These are phyloP conservation scores for Chenopodium album DNA, from an alignment of 148 eudicot genomes.

Conservation along the genomic window DNA sequence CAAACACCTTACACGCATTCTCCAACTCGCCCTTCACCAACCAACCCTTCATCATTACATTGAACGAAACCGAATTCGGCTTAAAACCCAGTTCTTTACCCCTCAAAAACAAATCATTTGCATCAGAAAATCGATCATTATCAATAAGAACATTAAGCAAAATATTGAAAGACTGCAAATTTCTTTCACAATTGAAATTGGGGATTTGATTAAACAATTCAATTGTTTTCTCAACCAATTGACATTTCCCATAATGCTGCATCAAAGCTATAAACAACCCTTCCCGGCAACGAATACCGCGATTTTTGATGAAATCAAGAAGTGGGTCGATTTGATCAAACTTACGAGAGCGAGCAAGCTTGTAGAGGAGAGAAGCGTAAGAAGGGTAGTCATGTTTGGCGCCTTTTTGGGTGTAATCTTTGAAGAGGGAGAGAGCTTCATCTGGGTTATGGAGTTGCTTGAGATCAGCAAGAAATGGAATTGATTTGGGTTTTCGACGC, in stretches of 20 bases:
- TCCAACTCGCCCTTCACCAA: slow-evolving; percentile 58
- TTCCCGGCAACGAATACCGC: slow-evolving; percentile 66
- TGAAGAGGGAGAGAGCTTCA: slow-evolving; percentile 57
- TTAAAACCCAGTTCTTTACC: slow-evolving; percentile 54
- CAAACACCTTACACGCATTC: slow-evolving; percentile 60
- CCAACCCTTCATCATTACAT: slow-evolving; percentile 78
- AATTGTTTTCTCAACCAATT: slow-evolving; percentile 50
- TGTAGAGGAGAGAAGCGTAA: slow-evolving; percentile 79
- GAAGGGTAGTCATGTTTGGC: slow-evolving; percentile 82
- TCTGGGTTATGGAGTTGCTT: slow-evolving; percentile 60
- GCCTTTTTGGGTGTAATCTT: slow-evolving; percentile 48
- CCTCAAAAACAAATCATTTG: slow-evolving; percentile 45
- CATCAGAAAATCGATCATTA: slow-evolving; percentile 45
- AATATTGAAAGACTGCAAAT: slow-evolving; percentile 68
- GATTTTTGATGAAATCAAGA: slow-evolving; percentile 38
- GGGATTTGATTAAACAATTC: slow-evolving; percentile 54
- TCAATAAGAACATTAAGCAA: slow-evolving; percentile 70
- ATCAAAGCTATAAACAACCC: slow-evolving; percentile 65
- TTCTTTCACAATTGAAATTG: slow-evolving; percentile 57
- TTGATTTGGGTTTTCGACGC: slow-evolving; percentile 32
- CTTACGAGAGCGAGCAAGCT: slow-evolving; percentile 58
- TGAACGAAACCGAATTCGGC: slow-evolving; percentile 64
- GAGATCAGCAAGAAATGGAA: slow-evolving; percentile 60
- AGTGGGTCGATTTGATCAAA: slow-evolving; percentile 52
- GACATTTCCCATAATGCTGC: slow-evolving; percentile 62